Percentiles rank a stretch among this genome's conserved stretches.
These are phyloP conservation scores for Lactifluus pinguis DNA, from an alignment of 768 basidiomycete genomes.

Conservation along the genomic window DNA sequence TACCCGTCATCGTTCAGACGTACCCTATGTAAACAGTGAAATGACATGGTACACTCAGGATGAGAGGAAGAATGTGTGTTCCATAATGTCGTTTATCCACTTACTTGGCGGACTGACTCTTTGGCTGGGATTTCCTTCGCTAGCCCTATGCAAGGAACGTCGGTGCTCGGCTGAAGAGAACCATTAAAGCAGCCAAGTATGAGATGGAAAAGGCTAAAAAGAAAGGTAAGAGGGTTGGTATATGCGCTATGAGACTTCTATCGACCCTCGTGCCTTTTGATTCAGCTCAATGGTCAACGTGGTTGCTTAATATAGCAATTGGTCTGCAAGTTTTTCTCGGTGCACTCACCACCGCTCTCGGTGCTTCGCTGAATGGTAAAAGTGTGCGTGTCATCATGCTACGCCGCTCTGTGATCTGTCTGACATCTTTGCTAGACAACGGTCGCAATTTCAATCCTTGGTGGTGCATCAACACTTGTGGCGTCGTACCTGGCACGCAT, in stretches of 20 bases:
- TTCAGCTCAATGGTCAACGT: slow-evolving; percentile 16
- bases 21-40: neutral
- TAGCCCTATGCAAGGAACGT: neutral
- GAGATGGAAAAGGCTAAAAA: neutral
- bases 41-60: neutral
- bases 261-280: neutral
- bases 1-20: neutral
- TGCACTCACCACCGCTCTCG: slow-evolving; percentile 24
- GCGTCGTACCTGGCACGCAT: slow-evolving; percentile 66
- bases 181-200: neutral
- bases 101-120: neutral
- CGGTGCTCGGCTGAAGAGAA: neutral
- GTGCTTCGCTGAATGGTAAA: slow-evolving; percentile 22
- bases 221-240: neutral
- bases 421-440: slow-evolving; percentile 24
- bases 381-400: neutral
- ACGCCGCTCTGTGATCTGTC: neutral
- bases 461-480: slow-evolving; percentile 57
- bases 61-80: neutral
- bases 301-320: slow-evolving; percentile 22
- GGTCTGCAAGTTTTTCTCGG: slow-evolving; percentile 24
- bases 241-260: neutral
- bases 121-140: too few relatives aligned
- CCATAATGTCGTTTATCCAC: neutral
- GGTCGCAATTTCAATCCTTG: slow-evolving; percentile 34